These are phyloP conservation scores for Ophiostoma novo-ulmi DNA, from an alignment of 2,329 filamentous ascomycete genomes.

Conservation along the genomic window DNA sequence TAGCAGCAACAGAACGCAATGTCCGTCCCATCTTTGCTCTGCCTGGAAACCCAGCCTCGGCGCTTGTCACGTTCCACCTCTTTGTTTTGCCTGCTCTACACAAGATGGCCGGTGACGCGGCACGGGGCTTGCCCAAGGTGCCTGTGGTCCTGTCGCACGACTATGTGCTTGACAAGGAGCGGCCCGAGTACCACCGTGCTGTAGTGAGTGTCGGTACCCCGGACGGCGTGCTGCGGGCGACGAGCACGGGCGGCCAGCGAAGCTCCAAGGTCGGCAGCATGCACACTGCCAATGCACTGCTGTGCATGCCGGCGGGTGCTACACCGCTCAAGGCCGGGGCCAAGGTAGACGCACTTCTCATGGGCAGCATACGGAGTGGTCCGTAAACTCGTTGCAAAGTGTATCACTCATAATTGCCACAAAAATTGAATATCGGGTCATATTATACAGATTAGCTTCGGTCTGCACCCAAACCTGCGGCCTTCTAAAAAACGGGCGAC, in stretches of 20 bases:
- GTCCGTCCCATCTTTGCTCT: conserved; percentile 78
- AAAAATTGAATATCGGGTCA: not conserved
- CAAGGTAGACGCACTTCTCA: conserved; percentile 71
- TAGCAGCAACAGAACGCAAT: conserved; percentile 37
- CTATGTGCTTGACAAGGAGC: conserved; percentile 65
- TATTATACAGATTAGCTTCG: conserved; percentile 19
- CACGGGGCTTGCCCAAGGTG: conserved; percentile 65
- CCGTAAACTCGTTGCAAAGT: not conserved
- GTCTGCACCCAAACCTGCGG: conserved; percentile 6
- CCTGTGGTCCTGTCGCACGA: conserved; percentile 67
- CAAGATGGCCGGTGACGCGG: conserved; percentile 63
- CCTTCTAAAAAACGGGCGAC: not conserved
- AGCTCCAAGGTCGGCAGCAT: conserved; percentile 88
- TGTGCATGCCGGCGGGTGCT: conserved; percentile 65
- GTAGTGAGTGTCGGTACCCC: conserved; percentile 61
- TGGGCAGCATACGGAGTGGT: conserved; percentile 46
- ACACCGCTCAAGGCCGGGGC: conserved; percentile 63
- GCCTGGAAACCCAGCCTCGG: conserved; percentile 89
- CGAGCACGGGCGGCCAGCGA: conserved; percentile 82
- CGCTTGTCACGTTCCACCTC: conserved; percentile 86
- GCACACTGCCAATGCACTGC: conserved; percentile 77
- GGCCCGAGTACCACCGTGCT: conserved; percentile 88
- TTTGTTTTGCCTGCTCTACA: conserved; percentile 88
- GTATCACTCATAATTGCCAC: not conserved
- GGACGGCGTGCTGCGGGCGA: conserved; percentile 68